Evolutionary conservation across 306 rosid species (phyloP).

Genomic region (Benincasa hispida): DNA sequence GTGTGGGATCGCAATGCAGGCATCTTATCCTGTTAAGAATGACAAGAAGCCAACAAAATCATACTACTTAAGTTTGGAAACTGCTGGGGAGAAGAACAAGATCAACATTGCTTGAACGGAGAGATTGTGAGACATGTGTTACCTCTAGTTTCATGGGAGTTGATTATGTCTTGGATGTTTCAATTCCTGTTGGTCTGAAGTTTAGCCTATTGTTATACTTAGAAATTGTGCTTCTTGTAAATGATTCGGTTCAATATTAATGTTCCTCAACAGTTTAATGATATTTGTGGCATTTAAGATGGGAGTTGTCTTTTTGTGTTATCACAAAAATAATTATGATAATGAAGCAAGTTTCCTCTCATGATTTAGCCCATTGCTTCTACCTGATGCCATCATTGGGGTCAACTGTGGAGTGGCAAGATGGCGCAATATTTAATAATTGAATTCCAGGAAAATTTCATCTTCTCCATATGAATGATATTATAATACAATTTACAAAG

Average conservation of each 20-base stretch:
- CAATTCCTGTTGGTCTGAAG: not conserved
- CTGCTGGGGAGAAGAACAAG: slow-evolving; percentile 9
- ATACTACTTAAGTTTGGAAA: slow-evolving; percentile 9
- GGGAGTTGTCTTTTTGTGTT: not conserved
- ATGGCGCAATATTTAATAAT: not conserved
- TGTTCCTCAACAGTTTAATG: not conserved
- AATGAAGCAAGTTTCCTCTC: not conserved
- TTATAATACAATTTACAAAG: not conserved
- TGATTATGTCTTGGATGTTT: not conserved
- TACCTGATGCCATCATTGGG: not conserved
- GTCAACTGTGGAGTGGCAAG: not conserved
- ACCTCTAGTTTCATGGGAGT: not conserved
- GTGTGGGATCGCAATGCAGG: slow-evolving; percentile 72
- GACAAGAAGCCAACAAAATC: slow-evolving; percentile 15
- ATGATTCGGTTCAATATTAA: not conserved
- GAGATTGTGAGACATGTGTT: not conserved
- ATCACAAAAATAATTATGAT: not conserved
- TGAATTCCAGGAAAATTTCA: not conserved
- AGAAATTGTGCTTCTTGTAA: not conserved
- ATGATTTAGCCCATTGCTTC: not conserved
- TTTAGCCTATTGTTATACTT: not conserved
- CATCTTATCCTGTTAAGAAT: slow-evolving; percentile 71
- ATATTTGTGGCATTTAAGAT: not conserved
- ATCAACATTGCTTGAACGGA: slow-evolving; percentile 35
- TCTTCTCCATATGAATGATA: not conserved